phyloP scores from a whole-genome alignment of 495 filamentous ascomycete genomes.

The Aspergillus sclerotiicarbonarius region DNA sequence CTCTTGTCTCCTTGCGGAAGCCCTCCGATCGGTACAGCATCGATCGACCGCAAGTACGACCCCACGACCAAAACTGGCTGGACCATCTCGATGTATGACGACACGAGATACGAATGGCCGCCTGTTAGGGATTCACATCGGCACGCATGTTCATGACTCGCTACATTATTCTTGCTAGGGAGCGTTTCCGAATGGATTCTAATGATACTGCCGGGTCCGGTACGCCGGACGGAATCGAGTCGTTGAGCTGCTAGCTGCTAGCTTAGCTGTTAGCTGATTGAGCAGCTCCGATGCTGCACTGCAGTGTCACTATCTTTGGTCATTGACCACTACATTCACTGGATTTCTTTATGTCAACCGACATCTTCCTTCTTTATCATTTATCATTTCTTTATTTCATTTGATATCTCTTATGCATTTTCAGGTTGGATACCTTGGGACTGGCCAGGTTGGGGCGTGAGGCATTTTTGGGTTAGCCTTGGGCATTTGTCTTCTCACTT shows the following conservation, averaged over 20 bases:
- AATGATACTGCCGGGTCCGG: neutral
- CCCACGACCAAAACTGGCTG: slow-evolving; percentile 13
- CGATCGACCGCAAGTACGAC: slow-evolving; percentile 12
- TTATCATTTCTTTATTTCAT: no score
- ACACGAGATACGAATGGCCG: slow-evolving; percentile 11
- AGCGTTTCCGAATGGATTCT: neutral
- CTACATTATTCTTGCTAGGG: neutral
- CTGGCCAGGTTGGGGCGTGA: slow-evolving; percentile 5
- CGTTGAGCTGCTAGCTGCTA: slow-evolving; percentile 1
- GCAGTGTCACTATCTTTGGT: no score
- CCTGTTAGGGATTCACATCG: slow-evolving; percentile 13
- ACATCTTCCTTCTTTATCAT: slow-evolving; percentile 5
- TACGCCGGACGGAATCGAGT: neutral
- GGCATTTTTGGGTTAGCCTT: slow-evolving; percentile 8
- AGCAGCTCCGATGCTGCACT: no score
- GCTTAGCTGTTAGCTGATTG: no score
- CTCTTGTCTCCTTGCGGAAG: neutral
- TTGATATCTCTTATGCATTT: no score
- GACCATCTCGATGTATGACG: slow-evolving; percentile 13
- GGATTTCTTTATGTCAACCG: slow-evolving; percentile 10
- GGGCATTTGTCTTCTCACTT: slow-evolving; percentile 5
- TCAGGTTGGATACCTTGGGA: slow-evolving; percentile 14
- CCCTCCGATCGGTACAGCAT: neutral
- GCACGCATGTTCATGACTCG: slow-evolving; percentile 10
- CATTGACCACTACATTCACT: slow-evolving; percentile 5